phyloP scores from a whole-genome alignment of 495 filamentous ascomycete species.

The Monascus purpureus region DNA sequence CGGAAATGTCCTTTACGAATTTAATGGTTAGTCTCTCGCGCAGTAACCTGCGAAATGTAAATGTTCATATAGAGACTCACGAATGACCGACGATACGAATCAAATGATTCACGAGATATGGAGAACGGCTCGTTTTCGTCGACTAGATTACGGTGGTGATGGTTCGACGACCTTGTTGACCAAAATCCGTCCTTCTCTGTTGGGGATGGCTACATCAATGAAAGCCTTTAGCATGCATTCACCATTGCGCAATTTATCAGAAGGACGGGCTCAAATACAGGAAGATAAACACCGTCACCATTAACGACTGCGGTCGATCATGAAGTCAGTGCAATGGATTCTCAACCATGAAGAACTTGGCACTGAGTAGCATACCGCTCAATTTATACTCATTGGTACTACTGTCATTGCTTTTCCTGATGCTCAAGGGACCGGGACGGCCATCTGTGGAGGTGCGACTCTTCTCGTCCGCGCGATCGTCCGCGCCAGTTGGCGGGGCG shows the following conservation, averaged over 20 bases:
- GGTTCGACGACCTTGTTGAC: conserved; percentile 60
- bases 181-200: conserved; percentile 76
- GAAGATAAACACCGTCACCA: conserved; percentile 91
- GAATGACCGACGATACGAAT: conserved; percentile 94
- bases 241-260: conserved; percentile 1
- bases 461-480: conserved; percentile 35
- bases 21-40: too few relatives aligned
- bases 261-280: conserved; percentile 39
- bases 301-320: conserved; percentile 59
- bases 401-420: conserved; percentile 39
- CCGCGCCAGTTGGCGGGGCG: conserved; percentile 27
- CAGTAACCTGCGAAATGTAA: too few relatives aligned
- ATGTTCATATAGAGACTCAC: conserved; percentile 42
- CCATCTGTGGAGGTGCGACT: conserved; percentile 30
- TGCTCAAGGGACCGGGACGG: conserved; percentile 36
- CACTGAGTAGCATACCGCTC: conserved; percentile 46
- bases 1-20: conserved; percentile 81
- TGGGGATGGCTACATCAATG: conserved; percentile 59
- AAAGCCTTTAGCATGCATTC: conserved; percentile 7
- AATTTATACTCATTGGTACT: conserved; percentile 68
- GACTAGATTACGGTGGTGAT: conserved; percentile 42
- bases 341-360: not conserved
- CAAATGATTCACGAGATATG: conserved; percentile 95
- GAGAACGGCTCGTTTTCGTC: conserved; percentile 86
- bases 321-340: not conserved